phyloP scores from a whole-genome alignment of 2,329 filamentous ascomycete species.

The Leptographium procerum region DNA sequence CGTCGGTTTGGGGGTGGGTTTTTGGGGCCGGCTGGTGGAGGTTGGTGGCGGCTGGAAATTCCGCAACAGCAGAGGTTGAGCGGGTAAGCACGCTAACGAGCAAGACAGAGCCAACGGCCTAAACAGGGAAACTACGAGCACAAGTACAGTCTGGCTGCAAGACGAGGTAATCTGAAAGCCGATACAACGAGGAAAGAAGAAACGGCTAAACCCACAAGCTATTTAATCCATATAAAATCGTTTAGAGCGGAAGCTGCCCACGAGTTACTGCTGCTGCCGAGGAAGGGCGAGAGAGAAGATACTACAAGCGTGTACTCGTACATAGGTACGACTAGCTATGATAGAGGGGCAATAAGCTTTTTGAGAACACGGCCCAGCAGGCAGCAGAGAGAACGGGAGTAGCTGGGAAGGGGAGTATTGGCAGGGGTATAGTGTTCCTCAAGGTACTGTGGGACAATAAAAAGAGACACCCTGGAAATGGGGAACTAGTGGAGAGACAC shows the following conservation, averaged over 20 bases:
- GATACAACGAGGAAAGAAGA: not conserved
- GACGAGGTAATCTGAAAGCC: not conserved
- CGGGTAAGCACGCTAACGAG: slow-evolving; percentile 5
- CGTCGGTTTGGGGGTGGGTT: slow-evolving; percentile 3
- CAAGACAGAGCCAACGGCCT: slow-evolving; percentile 5
- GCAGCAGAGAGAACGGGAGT: not conserved
- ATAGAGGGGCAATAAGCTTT: not conserved
- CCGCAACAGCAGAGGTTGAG: slow-evolving; percentile 3
- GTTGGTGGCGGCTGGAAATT: slow-evolving; percentile 12
- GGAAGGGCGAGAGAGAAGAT: too few relatives aligned
- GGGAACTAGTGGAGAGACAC: not conserved
- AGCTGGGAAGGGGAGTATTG: not conserved
- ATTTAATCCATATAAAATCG: not conserved
- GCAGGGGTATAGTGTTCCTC: not conserved
- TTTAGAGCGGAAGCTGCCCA: not conserved
- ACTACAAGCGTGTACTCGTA: too few relatives aligned
- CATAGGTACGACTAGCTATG: not conserved
- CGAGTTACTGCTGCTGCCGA: not conserved
- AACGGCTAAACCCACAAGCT: not conserved
- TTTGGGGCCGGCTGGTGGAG: slow-evolving; percentile 8
- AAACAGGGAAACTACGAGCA: slow-evolving; percentile 2
- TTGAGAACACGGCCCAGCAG: not conserved
- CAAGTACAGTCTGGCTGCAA: not conserved
- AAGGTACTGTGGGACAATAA: not conserved
- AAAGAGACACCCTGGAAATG: not conserved